These are phyloP conservation scores for Zoysia japonica DNA, from an alignment of 176 grass and related monocot genomes.

Conservation along the genomic window DNA sequence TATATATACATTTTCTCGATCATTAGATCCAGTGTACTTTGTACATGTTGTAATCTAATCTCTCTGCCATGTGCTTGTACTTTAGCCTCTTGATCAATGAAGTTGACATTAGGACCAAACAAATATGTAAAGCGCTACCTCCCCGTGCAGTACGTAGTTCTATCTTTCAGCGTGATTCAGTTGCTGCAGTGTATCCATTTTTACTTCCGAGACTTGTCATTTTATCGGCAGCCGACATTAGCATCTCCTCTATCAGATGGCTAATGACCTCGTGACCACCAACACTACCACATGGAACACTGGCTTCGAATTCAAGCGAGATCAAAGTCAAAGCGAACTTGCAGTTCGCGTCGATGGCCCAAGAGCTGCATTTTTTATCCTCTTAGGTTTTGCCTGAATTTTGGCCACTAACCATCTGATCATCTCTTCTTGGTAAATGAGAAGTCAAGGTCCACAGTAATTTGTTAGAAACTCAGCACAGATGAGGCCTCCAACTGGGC, in stretches of 20 bases:
- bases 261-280: constrained; percentile 40
- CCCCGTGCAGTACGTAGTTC: background rate
- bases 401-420: constrained; percentile 40
- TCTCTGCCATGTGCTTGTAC: constrained; percentile 3
- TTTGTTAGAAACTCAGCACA: constrained; percentile 30
- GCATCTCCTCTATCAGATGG: constrained; percentile 30
- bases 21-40: background rate
- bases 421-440: constrained; percentile 44
- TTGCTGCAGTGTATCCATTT: background rate
- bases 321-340: constrained; percentile 49
- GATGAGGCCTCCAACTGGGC: constrained; percentile 13
- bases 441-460: constrained; percentile 47
- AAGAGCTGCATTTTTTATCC: background rate
- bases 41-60: background rate
- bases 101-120: background rate
- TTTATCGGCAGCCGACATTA: constrained; percentile 58
- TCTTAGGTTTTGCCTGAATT: constrained; percentile 13
- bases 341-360: constrained; percentile 30
- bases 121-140: background rate
- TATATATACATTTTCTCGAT: background rate
- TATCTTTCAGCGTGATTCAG: constrained; percentile 1
- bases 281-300: constrained; percentile 50
- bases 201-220: constrained; percentile 42
- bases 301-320: constrained; percentile 48
- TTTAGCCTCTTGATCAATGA: background rate